A percentile compares a stretch with the other conserved stretches of the same genome.
Conservation (phyloP, 225 moss, liverwort and hornwort genomes). For the Rhytidiadelphus loreus region DNA sequence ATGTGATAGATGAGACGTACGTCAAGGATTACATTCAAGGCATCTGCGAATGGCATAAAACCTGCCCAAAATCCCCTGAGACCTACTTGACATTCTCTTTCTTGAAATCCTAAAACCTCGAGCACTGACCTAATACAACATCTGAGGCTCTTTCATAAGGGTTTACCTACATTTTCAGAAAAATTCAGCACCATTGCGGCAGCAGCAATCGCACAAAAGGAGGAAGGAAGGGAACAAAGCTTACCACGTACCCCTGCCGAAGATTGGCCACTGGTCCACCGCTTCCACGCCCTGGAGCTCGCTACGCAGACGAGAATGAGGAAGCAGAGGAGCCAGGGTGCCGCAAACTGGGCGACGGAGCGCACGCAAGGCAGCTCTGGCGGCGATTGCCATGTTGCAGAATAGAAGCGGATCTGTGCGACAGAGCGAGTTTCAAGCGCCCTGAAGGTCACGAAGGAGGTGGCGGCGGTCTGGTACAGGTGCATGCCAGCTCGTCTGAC, state of each 20-base stretch:
- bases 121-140: neutral
- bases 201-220: neutral
- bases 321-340: neutral
- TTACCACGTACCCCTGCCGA: conserved; percentile 41
- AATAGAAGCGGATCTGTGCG: neutral
- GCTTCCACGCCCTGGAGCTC: neutral
- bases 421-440: neutral
- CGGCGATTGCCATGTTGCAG: neutral
- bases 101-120: neutral
- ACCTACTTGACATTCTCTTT: neutral
- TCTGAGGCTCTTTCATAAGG: too few species aligned
- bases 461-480: neutral
- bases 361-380: neutral
- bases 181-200: neutral
- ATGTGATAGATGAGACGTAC: neutral
- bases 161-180: neutral
- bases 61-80: neutral
- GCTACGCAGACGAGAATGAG: neutral
- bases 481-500: neutral
- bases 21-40: neutral
- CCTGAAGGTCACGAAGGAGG: neutral
- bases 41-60: neutral
- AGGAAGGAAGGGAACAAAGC: neutral
- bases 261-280: neutral
- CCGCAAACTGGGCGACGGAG: neutral